Conservation (phyloP, 2,329 filamentous ascomycete genomes). For the Ceratocystis colombiana region DNA sequence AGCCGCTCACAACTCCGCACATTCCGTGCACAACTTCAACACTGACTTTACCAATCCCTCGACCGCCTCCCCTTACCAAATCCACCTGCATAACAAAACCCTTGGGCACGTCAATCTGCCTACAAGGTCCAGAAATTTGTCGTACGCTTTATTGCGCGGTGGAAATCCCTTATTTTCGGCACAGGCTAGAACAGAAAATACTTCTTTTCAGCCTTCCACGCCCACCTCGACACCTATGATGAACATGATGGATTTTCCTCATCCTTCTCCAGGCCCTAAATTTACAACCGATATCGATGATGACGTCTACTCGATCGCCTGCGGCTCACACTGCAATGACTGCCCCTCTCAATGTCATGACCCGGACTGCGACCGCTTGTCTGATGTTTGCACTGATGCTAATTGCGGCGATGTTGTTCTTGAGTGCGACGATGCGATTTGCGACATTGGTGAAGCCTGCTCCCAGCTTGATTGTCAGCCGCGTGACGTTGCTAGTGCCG, state of each 20-base stretch:
- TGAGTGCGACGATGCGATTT: conserved; percentile 22
- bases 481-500: conserved; percentile 28
- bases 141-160: conserved; percentile 3
- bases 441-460: conserved; percentile 27
- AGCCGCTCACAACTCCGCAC: neutral
- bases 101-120: conserved; percentile 11
- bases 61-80: conserved; percentile 10
- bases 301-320: conserved; percentile 32
- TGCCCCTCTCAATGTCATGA: conserved; percentile 34
- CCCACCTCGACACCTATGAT: conserved; percentile 8
- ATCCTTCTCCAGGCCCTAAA: neutral
- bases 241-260: conserved; percentile 11
- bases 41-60: neutral
- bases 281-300: conserved; percentile 25
- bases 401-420: conserved; percentile 30
- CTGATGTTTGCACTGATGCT: conserved; percentile 36
- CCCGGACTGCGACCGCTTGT: conserved; percentile 31
- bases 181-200: neutral
- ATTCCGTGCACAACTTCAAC: conserved; percentile 14
- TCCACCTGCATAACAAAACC: conserved; percentile 11
- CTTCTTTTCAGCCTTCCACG: neutral
- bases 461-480: conserved; percentile 24
- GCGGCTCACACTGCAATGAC: conserved; percentile 33
- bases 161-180: conserved; percentile 15
- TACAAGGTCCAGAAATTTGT: conserved; percentile 6